Evolutionary conservation across 106 monocot genomes (phyloP).

Genomic region (Vanilla planifolia): DNA sequence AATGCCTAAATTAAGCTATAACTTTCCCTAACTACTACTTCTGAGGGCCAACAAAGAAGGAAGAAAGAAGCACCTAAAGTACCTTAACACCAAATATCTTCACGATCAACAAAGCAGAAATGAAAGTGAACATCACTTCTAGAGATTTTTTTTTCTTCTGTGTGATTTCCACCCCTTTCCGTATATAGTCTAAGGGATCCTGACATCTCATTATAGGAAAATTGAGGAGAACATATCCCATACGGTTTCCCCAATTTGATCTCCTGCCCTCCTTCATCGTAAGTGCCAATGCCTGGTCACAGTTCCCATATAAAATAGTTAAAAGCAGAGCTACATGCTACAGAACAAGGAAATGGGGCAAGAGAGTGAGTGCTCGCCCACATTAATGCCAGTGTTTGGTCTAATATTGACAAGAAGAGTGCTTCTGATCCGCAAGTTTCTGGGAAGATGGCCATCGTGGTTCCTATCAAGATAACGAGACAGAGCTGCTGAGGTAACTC

Average conservation of each 20-base stretch:
- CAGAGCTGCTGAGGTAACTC: conserved; percentile 53
- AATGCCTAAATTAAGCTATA: no score
- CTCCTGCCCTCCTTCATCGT: conserved; percentile 49
- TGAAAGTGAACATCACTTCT: conserved; percentile 54
- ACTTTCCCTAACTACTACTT: no score
- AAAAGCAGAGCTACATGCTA: not conserved
- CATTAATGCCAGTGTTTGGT: conserved; percentile 53
- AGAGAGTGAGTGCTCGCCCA: conserved; percentile 13
- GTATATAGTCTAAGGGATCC: conserved; percentile 73
- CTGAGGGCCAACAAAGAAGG: not conserved
- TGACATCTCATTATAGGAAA: conserved; percentile 33
- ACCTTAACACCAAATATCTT: conserved; percentile 79
- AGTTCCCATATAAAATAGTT: not conserved
- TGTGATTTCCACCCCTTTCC: conserved; percentile 33
- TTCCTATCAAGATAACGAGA: conserved; percentile 60
- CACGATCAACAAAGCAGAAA: conserved; percentile 24
- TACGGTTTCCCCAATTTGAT: conserved; percentile 46
- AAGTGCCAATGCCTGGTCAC: conserved; percentile 50
- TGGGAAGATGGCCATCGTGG: conserved; percentile 15
- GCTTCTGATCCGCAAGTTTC: conserved; percentile 42
- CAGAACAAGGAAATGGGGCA: not conserved
- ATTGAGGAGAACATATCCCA: conserved; percentile 55
- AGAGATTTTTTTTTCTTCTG: conserved; percentile 70
- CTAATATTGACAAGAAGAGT: conserved; percentile 65
- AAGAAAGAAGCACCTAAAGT: not conserved